Base-by-base conservation (phyloP, 805 yeast species). In the Spathaspora passalidarum region DNA sequence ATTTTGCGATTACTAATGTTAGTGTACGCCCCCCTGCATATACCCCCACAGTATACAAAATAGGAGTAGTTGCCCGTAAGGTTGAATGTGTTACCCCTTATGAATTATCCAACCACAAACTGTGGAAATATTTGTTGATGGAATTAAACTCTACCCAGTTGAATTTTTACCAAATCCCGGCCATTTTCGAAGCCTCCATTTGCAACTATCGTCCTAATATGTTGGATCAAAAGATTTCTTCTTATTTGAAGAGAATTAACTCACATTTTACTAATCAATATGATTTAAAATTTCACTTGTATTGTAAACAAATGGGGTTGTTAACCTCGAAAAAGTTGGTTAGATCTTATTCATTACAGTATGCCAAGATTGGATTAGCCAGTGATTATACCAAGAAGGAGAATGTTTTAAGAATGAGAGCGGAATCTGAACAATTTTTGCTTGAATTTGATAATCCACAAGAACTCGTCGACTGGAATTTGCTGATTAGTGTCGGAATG, bases 91-190 rank as follows among this genome's bases (percentile, higher is more conserved):
- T 80, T 1, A 76, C 88, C 3, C 97, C 97, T 0, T 86, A 83
- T 59, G 90, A 85, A 53, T 69, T 81, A 2, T 75, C 95, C 0
- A 73, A 81, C 2, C 61, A 72, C 7, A 72, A 96, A 50, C 75
- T 79, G 9, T 91, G 98, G 98, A 76, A 73, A 53, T 69, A 76
- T 37, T 76, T 76, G 38, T 70, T 86, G 18, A 72, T 88, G 62
- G 95, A 86, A 57, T 69, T 91, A 42, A 89, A 91, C 69, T 87
- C 92, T 16, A 91, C 97, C 1, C 96, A 88, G 65, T 67, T 91
- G 29, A 86, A 86, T 62, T 68, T 91, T 45, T 87, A 86, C 61
- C 56, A 54, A 4, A 53, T 72, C 5, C 75, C 76, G 1, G 54
- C 54, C 19, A 53, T 56, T 32, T 44, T 67, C 29, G 75, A 71